Evolutionary conservation across 495 filamentous ascomycete species (phyloP).

Genomic region (Venustampulla echinocandica): DNA sequence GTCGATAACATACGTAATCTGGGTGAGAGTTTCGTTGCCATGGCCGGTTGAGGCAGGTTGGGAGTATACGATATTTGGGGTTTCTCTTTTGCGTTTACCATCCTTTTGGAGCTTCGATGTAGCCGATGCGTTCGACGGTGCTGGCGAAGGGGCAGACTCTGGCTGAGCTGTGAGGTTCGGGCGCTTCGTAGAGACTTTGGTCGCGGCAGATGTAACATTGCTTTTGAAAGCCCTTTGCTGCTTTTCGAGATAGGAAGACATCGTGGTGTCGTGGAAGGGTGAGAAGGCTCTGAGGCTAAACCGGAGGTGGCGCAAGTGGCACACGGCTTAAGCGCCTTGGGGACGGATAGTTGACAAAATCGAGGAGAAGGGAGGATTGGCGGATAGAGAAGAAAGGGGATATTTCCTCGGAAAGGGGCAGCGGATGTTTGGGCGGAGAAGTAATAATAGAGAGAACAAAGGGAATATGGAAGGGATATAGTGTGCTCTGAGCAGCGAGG

Average conservation of each 20-base stretch:
- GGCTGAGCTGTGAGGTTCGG: constrained; percentile 30
- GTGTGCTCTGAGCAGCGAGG: too few relatives aligned
- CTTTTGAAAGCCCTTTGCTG: constrained; percentile 39
- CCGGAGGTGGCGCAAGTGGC: neutral
- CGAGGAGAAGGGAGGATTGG: too few relatives aligned
- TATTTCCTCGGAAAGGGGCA: too few relatives aligned
- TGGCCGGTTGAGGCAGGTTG: constrained; percentile 71
- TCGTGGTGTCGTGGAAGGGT: constrained; percentile 13
- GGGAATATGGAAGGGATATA: too few relatives aligned
- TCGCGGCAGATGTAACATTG: constrained; percentile 37
- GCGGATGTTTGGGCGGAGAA: too few relatives aligned
- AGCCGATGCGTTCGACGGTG: constrained; percentile 33
- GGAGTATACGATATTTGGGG: constrained; percentile 53
- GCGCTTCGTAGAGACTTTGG: constrained; percentile 41
- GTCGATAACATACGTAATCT: constrained; percentile 73
- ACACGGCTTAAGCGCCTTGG: neutral
- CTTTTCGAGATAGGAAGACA: constrained; percentile 43
- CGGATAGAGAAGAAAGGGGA: too few relatives aligned
- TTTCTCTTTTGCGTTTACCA: constrained; percentile 50
- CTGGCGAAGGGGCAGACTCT: constrained; percentile 32
- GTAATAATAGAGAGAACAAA: too few relatives aligned
- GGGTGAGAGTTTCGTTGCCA: constrained; percentile 71
- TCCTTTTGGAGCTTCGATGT: constrained; percentile 41
- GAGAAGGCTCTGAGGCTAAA: neutral
- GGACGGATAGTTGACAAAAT: too few relatives aligned